Base-by-base conservation (phyloP, 106 monocot species). In the Dendrobium catenatum region DNA sequence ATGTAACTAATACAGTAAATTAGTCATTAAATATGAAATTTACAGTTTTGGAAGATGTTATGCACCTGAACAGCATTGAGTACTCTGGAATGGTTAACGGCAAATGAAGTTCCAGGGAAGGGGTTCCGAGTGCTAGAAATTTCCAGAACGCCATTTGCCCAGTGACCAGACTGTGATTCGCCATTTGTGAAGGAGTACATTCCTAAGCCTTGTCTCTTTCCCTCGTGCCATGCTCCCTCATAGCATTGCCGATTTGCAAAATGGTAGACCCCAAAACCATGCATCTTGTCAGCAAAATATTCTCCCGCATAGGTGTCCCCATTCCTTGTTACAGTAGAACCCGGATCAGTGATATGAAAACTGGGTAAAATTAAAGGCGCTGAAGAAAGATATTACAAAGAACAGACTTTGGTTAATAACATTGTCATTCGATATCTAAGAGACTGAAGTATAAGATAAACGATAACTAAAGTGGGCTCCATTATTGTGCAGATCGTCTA, bases 261-360 rank as follows among this genome's bases (percentile, higher is more conserved):
- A 54, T 79, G 78, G 75, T 92, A 89, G 44, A 89, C 85, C 11
- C 92, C 92, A 86, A 88, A 92, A 2, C 85, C 92, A 80, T 92
- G 92, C 89, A 92, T 89, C 85, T 92, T 89, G 81, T 92, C 92
- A 31, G 90, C 93, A 85, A 93, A 90, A 68, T 90, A 93, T 74
- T 93, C 93, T 20, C 93, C 93, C 78, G 93, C 81, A 86, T 87
- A 93, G 56, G 83, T 89, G 79, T 93, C 93, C 1, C 93, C 93
- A 77, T 93, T 93, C 78, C 93, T 93, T 81, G 68, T 47, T 9
- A 66, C 5, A 84, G 8, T 10, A 24, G 13, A 68, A 44, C 42
- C 9, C 2, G 40, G 7, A 74, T 74, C 17, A 74, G 43, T n/a
- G 42, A 74, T 74, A 9, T 43, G 43, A 51, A 51, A 51, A 51